Evolutionary conservation across 257 asterid genomes (phyloP).

Genomic region (Solanum tarijense): DNA sequence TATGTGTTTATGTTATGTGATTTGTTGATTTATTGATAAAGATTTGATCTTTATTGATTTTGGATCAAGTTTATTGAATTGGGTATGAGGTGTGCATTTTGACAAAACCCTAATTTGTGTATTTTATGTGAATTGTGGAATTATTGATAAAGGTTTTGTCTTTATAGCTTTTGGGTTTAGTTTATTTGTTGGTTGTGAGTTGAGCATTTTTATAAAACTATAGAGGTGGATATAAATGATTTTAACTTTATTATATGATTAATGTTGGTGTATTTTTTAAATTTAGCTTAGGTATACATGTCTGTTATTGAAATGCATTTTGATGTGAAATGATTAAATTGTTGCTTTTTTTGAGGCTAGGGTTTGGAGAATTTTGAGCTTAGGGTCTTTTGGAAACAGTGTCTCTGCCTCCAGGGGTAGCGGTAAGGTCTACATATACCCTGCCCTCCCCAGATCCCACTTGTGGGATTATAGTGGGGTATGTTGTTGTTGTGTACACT

Average conservation of each 20-base stretch:
- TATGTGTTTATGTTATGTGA: not conserved
- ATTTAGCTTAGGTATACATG: not conserved
- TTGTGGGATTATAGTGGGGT: not conserved
- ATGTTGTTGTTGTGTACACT: not conserved
- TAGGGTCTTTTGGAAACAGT: not conserved
- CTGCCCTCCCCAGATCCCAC: not conserved
- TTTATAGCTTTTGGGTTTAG: not conserved
- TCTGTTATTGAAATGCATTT: conserved; percentile 8
- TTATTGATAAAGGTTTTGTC: not conserved
- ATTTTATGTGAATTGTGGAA: not conserved
- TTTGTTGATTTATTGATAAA: not conserved
- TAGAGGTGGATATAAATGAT: not conserved
- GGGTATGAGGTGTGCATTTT: not conserved
- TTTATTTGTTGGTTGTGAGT: not conserved
- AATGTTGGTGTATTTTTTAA: not conserved
- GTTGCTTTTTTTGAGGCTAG: conserved; percentile 18
- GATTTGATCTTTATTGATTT: not conserved
- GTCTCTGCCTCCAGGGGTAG: not conserved
- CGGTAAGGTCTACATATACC: not conserved
- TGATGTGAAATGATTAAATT: conserved; percentile 2
- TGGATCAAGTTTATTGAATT: not conserved
- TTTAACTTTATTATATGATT: not conserved
- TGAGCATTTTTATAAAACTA: not conserved
- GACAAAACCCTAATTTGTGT: not conserved
- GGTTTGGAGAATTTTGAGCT: conserved; percentile 23